Evolutionary conservation across 2,329 filamentous ascomycete species (phyloP).

Genomic region (Trichoderma semiorbis): DNA sequence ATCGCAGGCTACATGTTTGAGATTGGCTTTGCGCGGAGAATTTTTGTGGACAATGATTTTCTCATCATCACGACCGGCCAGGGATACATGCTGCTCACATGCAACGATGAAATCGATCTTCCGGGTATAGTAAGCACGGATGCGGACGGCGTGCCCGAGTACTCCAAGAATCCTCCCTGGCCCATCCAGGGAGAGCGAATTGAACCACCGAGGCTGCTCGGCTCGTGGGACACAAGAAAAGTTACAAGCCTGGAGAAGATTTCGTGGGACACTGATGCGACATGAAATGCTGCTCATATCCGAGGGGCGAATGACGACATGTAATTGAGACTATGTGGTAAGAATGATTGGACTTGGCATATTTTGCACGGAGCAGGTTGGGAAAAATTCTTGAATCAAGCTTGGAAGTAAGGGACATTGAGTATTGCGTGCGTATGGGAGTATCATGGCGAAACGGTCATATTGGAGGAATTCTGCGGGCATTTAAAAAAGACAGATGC

Average conservation of each 20-base stretch:
- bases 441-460: not conserved
- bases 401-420: not conserved
- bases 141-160: not conserved
- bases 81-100: conserved; percentile 16
- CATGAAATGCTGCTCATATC: not conserved
- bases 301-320: not conserved
- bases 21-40: conserved; percentile 9
- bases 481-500: not conserved
- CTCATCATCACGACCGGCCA: conserved; percentile 16
- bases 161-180: conserved; percentile 6
- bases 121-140: not conserved
- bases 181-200: conserved; percentile 6
- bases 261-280: not conserved
- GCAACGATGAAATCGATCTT: not conserved
- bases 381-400: not conserved
- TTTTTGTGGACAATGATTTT: conserved; percentile 18
- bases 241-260: conserved; percentile 14
- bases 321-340: not conserved
- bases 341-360: not conserved
- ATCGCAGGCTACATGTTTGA: conserved; percentile 10
- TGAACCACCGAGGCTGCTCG: conserved; percentile 16
- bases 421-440: not conserved
- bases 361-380: not conserved
- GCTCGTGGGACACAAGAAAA: conserved; percentile 13
- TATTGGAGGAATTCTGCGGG: not conserved